These are phyloP conservation scores for Podosphaera xanthii DNA, from an alignment of 2,329 filamentous ascomycete species.

Conservation along the genomic window DNA sequence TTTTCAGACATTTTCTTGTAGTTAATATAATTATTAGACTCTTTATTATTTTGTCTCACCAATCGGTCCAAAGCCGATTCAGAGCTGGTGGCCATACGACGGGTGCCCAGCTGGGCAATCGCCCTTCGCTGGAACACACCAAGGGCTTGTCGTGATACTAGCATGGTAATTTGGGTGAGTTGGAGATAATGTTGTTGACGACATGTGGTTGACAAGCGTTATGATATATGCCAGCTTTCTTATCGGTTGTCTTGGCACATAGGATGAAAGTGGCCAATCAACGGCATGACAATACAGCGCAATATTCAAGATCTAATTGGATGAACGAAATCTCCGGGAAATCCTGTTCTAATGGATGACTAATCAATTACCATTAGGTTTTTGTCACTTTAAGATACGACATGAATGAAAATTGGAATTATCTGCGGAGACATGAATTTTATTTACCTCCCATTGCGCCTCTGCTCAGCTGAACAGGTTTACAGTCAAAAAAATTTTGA, in stretches of 20 bases:
- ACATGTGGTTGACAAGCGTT: neutral
- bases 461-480: too few relatives aligned
- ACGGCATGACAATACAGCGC: neutral
- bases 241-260: neutral
- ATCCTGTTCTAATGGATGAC: neutral
- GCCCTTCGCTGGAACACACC: constrained; percentile 39
- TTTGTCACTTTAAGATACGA: too few relatives aligned
- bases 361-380: neutral
- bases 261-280: neutral
- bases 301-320: neutral
- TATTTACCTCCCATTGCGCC: too few relatives aligned
- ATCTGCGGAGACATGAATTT: too few relatives aligned
- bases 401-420: too few relatives aligned
- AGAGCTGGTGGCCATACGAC: constrained; percentile 63
- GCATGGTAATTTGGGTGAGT: constrained; percentile 22
- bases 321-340: neutral
- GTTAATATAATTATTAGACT: constrained; percentile 94
- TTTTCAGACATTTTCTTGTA: constrained; percentile 99
- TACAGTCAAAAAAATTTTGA: too few relatives aligned
- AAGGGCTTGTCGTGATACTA: constrained; percentile 49
- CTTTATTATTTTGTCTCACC: constrained; percentile 95
- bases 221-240: neutral
- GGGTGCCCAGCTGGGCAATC: constrained; percentile 35
- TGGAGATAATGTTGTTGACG: neutral
- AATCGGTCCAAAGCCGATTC: constrained; percentile 79